These are phyloP conservation scores for Suhomyces taliae DNA, from an alignment of 1,139 yeast genomes.

Conservation along the genomic window DNA sequence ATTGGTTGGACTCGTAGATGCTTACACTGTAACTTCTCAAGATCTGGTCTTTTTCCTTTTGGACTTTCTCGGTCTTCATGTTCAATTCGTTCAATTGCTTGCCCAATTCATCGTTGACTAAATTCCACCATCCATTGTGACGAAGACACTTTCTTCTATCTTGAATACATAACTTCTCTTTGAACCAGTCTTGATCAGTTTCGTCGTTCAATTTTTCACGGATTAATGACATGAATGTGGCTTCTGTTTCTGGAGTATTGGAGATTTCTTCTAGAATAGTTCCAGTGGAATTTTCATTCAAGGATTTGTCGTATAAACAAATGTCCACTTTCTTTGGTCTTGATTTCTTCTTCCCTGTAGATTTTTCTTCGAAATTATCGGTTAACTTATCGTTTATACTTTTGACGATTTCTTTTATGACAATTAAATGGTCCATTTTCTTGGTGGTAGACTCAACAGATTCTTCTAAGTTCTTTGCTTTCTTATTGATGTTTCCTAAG, in stretches of 20 bases:
- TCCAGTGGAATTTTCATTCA: conserved; percentile 1
- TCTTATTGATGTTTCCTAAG: conserved; percentile 20
- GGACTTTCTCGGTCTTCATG: conserved; percentile 20
- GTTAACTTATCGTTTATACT: conserved; percentile 36
- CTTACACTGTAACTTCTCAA: conserved; percentile 38
- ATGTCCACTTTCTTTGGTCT: conserved; percentile 28
- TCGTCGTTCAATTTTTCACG: conserved; percentile 17
- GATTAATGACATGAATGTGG: conserved; percentile 18
- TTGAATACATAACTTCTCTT: conserved; percentile 46
- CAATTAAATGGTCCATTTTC: conserved; percentile 24
- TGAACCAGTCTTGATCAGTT: conserved; percentile 21
- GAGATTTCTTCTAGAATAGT: conserved; percentile 3
- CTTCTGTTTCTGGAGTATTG: background rate
- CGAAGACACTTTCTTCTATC: conserved; percentile 66
- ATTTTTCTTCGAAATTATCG: conserved; percentile 13
- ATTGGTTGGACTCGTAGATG: conserved; percentile 25
- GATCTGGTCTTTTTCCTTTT: conserved; percentile 23
- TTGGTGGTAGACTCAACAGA: conserved; percentile 20
- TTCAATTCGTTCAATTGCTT: conserved; percentile 22
- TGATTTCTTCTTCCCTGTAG: conserved; percentile 22
- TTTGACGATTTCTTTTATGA: conserved; percentile 38
- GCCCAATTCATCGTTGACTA: conserved; percentile 20
- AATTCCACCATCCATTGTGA: conserved; percentile 67
- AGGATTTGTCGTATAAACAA: conserved; percentile 31
- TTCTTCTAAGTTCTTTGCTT: conserved; percentile 21